These are phyloP conservation scores for Termitomyces sp. DNA, from an alignment of 768 basidiomycete genomes.

Conservation along the genomic window DNA sequence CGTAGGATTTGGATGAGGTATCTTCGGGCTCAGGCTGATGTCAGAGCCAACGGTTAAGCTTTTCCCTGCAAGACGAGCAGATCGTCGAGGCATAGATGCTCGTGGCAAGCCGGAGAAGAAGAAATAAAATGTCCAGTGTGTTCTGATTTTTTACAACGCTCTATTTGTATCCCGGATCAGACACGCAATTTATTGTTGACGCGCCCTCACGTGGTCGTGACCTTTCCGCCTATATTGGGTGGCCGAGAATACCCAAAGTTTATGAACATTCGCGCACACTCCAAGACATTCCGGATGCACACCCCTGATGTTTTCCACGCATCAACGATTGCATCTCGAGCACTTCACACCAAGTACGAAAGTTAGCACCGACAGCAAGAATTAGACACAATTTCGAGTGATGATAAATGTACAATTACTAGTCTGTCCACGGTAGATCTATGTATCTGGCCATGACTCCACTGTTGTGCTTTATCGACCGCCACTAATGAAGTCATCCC, in stretches of 20 bases:
- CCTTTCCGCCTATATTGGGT: too few species aligned
- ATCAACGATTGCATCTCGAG: neutral
- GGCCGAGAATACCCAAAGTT: too few species aligned
- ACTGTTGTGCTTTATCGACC: neutral
- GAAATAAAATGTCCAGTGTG: too few species aligned
- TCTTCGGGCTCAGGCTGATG: too few species aligned
- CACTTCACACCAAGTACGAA: neutral
- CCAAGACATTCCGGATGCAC: neutral
- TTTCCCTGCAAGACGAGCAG: neutral
- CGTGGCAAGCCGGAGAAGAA: too few species aligned
- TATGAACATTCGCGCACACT: too few species aligned
- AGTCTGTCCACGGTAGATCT: neutral
- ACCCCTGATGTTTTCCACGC: neutral
- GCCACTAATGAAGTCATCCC: conserved; percentile 22
- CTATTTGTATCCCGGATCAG: too few species aligned
- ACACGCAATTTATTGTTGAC: too few species aligned
- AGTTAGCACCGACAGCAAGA: neutral
- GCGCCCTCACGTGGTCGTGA: too few species aligned
- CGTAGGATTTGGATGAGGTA: too few species aligned
- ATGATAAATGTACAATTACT: neutral
- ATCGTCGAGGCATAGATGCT: neutral
- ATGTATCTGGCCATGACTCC: neutral
- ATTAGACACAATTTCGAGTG: neutral
- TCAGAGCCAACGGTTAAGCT: too few species aligned
- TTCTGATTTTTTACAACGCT: too few species aligned